Base-by-base conservation (phyloP, 73 alveolate species). In the Diophrys sp. region DNA sequence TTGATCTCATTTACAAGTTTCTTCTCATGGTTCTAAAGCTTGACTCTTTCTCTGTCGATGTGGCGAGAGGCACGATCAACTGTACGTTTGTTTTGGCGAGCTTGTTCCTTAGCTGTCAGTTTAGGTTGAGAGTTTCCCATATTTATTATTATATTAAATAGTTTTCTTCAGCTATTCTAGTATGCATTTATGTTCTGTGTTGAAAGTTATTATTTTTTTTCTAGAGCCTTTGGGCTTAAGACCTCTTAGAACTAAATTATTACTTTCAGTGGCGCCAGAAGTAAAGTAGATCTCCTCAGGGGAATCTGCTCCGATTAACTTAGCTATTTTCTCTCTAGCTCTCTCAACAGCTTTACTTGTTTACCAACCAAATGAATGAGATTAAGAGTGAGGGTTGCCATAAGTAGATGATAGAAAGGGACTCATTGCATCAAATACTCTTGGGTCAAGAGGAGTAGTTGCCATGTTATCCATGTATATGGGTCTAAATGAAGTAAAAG, bases 181-280 rank as follows among this genome's bases (percentile, higher is more conserved):
- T 1, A 97, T 96, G 29, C 99, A 96, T 70, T 97, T 97, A 89
- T 96, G 99, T 83, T 96, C 98, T 67, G 93, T 95, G 54, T 89
- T 33, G 55, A 93, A 75, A 14, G 99, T 82, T 14, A 95, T 89
- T 29, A 94, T 91, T 23, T 93, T 89, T 76, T 80, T 82, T 81
- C 90, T 88, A 54, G 84, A 44, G 18, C 1, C 14, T 75, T 57
- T 26, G 29, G 14, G 32, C 0, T 79, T 81, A 75, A 92, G 73
- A 28, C 99, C 98, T 80, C 94, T 92, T 33, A 89, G 74, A 70
- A 97, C 98, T 67, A 82, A 85, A 89, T 97, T 97, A 88, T 97
- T 97, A 14, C 98, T 87, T 92, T 97, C 99, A 25, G 98, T 97
- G 1, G 99, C 99, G 14, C 99, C 99, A 0, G 98, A 90, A 8